Base-by-base conservation (phyloP, 805 yeast genomes). In the Candida tammaniensis region DNA sequence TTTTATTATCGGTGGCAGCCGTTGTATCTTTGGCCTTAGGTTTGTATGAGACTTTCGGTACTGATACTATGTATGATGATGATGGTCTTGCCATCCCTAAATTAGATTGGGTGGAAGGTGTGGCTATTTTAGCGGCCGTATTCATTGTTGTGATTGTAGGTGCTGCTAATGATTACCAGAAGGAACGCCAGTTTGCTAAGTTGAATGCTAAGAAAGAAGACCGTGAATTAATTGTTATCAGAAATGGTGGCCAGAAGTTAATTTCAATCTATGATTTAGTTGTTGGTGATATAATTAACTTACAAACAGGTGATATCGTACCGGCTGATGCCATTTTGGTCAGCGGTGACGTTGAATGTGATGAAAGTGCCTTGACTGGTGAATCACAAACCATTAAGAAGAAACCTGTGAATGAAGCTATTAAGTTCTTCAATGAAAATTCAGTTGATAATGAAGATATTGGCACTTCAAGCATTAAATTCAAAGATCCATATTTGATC, bases 91-190 rank as follows among this genome's bases (percentile, higher is more conserved):
- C 77, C 14, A 57, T 79, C 36, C 96, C 97, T 12, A 76, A 80
- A 49, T 94, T 93, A 20, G 96, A 91, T 51, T 93, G 98, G 97
- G 96, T 94, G 30, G 99, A 93, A 67, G 99, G 99, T 48, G 95
- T 89, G 24, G 99, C 98, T 25, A 93, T 93, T 54, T 76, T 93
- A 47, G 83, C 83, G 4, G 99, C 99, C 14, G 85, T 93, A 16
- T 51, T 78, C 4, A 91, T 93, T 40, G 98, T 93, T 21, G 96
- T 91, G 4, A 45, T 86, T 2, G 98, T 94, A 10, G 95, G 97
- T 31, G 93, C 96, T 2, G 82, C 77, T n/a, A 93, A 93, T 58
- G 98, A 93, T 61, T 93, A 84, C 67, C 96, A 93, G 55, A 94
- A 94, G 57, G 98, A 93, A 57, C 67, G 87, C 11, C 98, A 93